A percentile compares a stretch with the other conserved stretches of the same genome.
These are phyloP conservation scores for Leucosporidium scottii DNA, from an alignment of 768 basidiomycete species.

Conservation along the genomic window DNA sequence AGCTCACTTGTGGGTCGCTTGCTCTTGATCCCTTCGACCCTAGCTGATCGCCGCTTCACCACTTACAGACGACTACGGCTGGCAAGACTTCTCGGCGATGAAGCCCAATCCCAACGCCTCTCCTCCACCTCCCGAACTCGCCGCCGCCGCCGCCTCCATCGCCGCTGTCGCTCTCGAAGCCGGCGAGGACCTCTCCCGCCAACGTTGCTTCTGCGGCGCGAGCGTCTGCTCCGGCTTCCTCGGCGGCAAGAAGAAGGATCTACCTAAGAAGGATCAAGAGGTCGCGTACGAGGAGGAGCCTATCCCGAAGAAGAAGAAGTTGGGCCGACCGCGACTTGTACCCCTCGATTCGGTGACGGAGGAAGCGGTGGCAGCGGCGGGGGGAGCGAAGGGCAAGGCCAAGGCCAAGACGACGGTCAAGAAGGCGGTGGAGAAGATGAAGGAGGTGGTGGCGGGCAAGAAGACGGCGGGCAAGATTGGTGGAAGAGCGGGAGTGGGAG, in stretches of 20 bases:
- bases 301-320: background rate
- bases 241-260: constrained; percentile 14
- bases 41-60: background rate
- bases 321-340: background rate
- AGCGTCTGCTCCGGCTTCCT: constrained; percentile 20
- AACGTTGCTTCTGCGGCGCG: constrained; percentile 27
- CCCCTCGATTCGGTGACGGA: background rate
- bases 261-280: background rate
- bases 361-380: background rate
- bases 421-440: background rate
- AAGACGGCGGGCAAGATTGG: background rate
- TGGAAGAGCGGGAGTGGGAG: too few relatives aligned
- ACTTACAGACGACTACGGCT: constrained; percentile 30
- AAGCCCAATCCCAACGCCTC: background rate
- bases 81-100: constrained; percentile 27
- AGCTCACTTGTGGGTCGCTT: constrained; percentile 21
- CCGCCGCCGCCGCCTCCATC: background rate
- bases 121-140: background rate
- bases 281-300: background rate
- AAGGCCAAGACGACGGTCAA: background rate
- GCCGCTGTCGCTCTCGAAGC: background rate
- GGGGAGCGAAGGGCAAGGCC: background rate
- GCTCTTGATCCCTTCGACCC: background rate
- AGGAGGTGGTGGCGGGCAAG: background rate
- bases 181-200: constrained; percentile 14